phyloP scores from a whole-genome alignment of 257 asterid genomes.

The Jaltomata sinuosa region DNA sequence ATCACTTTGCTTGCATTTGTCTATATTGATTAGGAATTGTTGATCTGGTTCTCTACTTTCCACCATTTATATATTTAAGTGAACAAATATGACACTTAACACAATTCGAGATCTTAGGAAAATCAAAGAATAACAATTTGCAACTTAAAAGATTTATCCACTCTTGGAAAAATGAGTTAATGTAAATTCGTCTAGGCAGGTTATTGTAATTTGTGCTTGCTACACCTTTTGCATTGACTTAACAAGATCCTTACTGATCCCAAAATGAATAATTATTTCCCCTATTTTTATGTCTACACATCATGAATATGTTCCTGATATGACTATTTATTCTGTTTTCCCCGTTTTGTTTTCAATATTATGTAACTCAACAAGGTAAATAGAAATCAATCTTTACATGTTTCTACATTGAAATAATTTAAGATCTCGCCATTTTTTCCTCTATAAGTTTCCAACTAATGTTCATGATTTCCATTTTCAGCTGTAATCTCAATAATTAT shows the following conservation, averaged over 20 bases:
- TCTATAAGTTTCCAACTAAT: not conserved
- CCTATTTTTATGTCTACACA: too few relatives aligned
- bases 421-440: not conserved
- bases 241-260: not conserved
- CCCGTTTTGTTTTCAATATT: not conserved
- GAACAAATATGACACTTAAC: not conserved
- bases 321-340: not conserved
- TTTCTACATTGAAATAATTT: too few relatives aligned
- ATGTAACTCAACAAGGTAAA: not conserved
- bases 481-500: not conserved
- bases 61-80: not conserved
- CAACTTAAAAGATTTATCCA: too few relatives aligned
- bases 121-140: not conserved
- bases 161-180: too few relatives aligned
- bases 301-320: not conserved
- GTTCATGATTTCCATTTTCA: not conserved
- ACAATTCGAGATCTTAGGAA: not conserved
- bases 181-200: too few relatives aligned
- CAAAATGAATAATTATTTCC: not conserved
- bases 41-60: not conserved
- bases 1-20: not conserved
- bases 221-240: not conserved
- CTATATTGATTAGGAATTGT: not conserved
- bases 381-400: too few relatives aligned
- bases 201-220: too few relatives aligned